phyloP scores from a whole-genome alignment of 352 stramenopile genomes.

The Phytophthora ohioensis region DNA sequence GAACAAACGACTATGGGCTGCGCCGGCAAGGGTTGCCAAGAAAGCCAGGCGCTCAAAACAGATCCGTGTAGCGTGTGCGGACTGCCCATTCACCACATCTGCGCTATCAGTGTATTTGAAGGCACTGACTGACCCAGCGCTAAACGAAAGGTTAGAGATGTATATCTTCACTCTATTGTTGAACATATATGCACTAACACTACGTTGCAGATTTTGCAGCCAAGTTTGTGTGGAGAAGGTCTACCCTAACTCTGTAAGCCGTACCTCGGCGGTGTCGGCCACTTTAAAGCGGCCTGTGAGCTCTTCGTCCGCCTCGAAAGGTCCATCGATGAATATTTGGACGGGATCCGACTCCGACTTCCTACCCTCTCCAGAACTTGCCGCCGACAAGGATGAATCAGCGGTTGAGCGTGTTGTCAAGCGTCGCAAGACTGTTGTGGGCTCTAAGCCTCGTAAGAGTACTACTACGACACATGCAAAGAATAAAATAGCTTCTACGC shows the following conservation, averaged over 20 bases:
- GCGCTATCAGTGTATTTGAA: too few species aligned
- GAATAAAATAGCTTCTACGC: background rate
- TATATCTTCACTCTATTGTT: too few species aligned
- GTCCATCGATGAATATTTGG: background rate
- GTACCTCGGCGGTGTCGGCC: background rate
- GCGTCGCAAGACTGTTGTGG: background rate
- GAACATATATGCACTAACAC: too few species aligned
- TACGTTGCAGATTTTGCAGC: background rate
- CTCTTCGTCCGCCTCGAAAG: background rate
- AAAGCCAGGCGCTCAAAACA: too few species aligned
- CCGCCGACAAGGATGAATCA: background rate
- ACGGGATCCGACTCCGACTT: constrained; percentile 1
- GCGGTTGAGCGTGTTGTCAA: background rate
- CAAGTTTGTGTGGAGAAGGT: background rate
- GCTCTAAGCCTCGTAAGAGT: background rate
- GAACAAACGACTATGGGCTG: too few species aligned
- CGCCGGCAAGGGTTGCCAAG: too few species aligned
- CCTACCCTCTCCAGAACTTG: background rate
- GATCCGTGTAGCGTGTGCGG: too few species aligned
- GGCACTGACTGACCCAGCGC: too few species aligned
- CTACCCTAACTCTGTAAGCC: background rate
- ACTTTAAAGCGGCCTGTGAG: background rate
- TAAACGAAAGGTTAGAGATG: too few species aligned
- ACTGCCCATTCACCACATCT: too few species aligned
- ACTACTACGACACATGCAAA: background rate